Conservation (phyloP, 352 stramenopile species). For the Phytophthora constricta region DNA sequence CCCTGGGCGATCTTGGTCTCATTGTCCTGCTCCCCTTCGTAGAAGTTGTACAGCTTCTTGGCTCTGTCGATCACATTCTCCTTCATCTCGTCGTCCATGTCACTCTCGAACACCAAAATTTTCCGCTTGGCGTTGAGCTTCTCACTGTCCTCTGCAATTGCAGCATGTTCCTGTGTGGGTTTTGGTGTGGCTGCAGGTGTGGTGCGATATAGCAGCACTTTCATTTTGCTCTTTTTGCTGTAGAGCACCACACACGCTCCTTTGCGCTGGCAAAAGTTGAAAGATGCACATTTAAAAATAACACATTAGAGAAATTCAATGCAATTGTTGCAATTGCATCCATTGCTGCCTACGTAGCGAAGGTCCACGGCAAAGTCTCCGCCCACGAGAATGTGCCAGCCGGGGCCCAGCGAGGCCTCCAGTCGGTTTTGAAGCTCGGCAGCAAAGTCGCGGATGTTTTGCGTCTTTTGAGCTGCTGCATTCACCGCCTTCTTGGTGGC, state of each 20-base stretch:
- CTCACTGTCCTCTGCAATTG: conserved; percentile 15
- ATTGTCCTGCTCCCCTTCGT: conserved; percentile 39
- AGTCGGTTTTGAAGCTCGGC: conserved; percentile 43
- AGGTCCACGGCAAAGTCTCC: conserved; percentile 78
- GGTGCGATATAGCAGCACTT: conserved; percentile 78
- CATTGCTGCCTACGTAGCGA: conserved; percentile 62
- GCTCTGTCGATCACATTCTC: conserved; percentile 41
- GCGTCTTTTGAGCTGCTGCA: conserved; percentile 57
- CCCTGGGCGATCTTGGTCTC: conserved; percentile 62
- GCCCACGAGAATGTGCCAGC: conserved; percentile 77
- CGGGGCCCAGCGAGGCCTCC: conserved; percentile 53
- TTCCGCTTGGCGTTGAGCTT: conserved; percentile 45
- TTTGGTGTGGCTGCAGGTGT: conserved; percentile 42
- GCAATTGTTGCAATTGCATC: conserved; percentile 8
- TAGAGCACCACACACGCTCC: conserved; percentile 69
- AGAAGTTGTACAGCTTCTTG: conserved; percentile 51
- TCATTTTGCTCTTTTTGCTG: conserved; percentile 68
- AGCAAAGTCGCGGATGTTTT: conserved; percentile 67
- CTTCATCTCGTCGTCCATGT: conserved; percentile 65
- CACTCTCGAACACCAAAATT: conserved; percentile 52
- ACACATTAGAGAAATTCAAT: not conserved
- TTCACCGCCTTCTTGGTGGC: conserved; percentile 61
- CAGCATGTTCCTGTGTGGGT: conserved; percentile 45
- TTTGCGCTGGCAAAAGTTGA: conserved; percentile 57
- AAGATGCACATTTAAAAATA: conserved; percentile 11